A percentile compares a stretch with the other conserved stretches of the same genome.
These are phyloP conservation scores for Boletus sensibilis DNA, from an alignment of 768 basidiomycete genomes.

Conservation along the genomic window DNA sequence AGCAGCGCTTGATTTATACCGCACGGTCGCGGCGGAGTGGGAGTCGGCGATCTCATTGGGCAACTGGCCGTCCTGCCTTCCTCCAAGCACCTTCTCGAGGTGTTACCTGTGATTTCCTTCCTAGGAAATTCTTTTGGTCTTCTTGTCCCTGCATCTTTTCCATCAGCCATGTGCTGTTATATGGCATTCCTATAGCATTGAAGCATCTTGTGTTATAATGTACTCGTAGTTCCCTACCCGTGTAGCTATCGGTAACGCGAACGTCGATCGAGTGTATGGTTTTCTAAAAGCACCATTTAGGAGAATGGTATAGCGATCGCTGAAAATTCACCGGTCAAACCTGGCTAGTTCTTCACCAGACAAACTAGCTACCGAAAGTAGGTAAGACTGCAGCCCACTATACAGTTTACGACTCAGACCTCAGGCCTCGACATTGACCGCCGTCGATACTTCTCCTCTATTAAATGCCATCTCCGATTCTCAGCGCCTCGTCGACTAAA, in stretches of 20 bases:
- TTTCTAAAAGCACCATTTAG: not conserved
- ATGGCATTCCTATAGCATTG: slow-evolving; percentile 7
- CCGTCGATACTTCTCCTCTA: slow-evolving; percentile 26
- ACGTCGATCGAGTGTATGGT: slow-evolving; percentile 11
- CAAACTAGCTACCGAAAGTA: not conserved
- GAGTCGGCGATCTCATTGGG: slow-evolving; percentile 56
- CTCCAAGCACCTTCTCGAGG: slow-evolving; percentile 77
- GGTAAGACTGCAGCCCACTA: not conserved
- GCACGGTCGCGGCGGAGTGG: slow-evolving; percentile 63
- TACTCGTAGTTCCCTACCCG: slow-evolving; percentile 15
- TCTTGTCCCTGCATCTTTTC: slow-evolving; percentile 12
- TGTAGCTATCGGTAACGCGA: slow-evolving; percentile 18
- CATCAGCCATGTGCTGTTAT: slow-evolving; percentile 3
- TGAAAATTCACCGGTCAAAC: not conserved
- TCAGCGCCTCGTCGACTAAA: slow-evolving; percentile 31
- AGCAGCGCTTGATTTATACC: slow-evolving; percentile 50
- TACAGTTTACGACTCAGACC: not conserved
- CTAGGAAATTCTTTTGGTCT: slow-evolving; percentile 5
- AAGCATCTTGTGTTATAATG: slow-evolving; percentile 23
- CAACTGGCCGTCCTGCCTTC: slow-evolving; percentile 74
- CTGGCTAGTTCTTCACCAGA: not conserved
- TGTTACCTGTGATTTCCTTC: slow-evolving; percentile 56
- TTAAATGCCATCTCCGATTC: slow-evolving; percentile 29
- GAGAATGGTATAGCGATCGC: not conserved
- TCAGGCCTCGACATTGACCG: slow-evolving; percentile 2